phyloP scores from a whole-genome alignment of 1,139 yeast genomes.

The Candida dubliniensis region DNA sequence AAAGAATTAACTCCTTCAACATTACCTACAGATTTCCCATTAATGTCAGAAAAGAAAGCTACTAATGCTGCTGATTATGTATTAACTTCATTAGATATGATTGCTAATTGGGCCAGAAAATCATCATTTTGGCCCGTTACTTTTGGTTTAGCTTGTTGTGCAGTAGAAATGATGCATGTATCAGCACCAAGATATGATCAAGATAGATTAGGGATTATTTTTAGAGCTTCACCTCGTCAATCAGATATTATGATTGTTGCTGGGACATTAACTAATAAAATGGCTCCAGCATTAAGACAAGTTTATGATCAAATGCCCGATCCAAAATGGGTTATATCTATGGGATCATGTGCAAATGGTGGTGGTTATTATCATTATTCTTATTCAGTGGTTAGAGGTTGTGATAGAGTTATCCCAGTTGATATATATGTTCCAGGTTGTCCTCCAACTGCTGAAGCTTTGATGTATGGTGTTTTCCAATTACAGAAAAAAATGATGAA shows the following conservation, averaged over 20 bases:
- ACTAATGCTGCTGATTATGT: constrained; percentile 71
- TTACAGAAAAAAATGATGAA: constrained; percentile 87
- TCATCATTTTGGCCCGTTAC: constrained; percentile 95
- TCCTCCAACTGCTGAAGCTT: constrained; percentile 90
- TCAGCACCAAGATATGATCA: constrained; percentile 92
- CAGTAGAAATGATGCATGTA: constrained; percentile 95
- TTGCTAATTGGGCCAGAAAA: constrained; percentile 91
- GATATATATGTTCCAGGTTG: constrained; percentile 93
- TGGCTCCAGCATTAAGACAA: constrained; percentile 93
- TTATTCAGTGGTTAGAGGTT: constrained; percentile 86
- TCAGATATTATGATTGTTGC: constrained; percentile 93
- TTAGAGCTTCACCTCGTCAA: constrained; percentile 94
- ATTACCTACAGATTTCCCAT: constrained; percentile 46
- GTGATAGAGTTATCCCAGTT: constrained; percentile 85
- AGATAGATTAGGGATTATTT: constrained; percentile 89
- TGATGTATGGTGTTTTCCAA: constrained; percentile 88
- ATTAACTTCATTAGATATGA: constrained; percentile 77
- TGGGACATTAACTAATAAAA: constrained; percentile 87
- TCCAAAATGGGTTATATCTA: constrained; percentile 86
- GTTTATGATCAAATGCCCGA: constrained; percentile 95
- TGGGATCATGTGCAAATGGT: constrained; percentile 95
- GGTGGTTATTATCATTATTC: constrained; percentile 94
- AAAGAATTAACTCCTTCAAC: constrained; percentile 46
- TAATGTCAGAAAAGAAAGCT: constrained; percentile 47
- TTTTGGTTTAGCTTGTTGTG: constrained; percentile 90